These are phyloP conservation scores for Gentiana dahurica DNA, from an alignment of 257 asterid species.

Conservation along the genomic window DNA sequence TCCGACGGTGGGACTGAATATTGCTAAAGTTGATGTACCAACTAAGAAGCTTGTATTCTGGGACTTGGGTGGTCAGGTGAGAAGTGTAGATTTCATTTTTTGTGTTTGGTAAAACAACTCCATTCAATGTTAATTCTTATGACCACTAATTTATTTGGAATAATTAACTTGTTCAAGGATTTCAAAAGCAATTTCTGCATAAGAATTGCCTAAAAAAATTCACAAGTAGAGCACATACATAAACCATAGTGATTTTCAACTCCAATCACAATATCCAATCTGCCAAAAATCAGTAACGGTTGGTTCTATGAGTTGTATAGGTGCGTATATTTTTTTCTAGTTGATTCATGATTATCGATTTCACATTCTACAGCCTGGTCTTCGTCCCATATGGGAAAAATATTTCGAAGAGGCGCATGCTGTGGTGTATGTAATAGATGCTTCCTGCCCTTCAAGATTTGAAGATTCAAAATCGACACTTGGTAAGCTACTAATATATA, in stretches of 20 bases:
- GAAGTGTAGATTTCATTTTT: conserved; percentile 6
- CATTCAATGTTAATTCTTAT: too few species aligned
- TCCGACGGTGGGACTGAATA: conserved; percentile 92
- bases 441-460: conserved; percentile 69
- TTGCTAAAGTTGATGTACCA: conserved; percentile 72
- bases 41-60: conserved; percentile 81
- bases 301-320: neutral
- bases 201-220: too few species aligned
- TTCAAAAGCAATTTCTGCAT: too few species aligned
- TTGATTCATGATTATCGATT: conserved; percentile 1
- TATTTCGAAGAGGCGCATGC: conserved; percentile 95
- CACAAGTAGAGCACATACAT: too few species aligned
- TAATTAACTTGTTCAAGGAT: too few species aligned
- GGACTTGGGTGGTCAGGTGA: conserved; percentile 99
- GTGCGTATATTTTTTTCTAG: neutral
- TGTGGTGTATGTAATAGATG: conserved; percentile 64
- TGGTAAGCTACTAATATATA: conserved; percentile 27
- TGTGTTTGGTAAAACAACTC: neutral
- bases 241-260: too few species aligned
- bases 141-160: too few species aligned
- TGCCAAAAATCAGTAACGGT: neutral
- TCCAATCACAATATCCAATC: too few species aligned
- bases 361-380: conserved; percentile 49
- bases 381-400: conserved; percentile 91
- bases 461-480: conserved; percentile 88